Percentiles rank a stretch among this genome's conserved stretches.
These are phyloP conservation scores for Wickerhamiella vanderwaltii DNA, from an alignment of 805 yeast species.

Conservation along the genomic window DNA sequence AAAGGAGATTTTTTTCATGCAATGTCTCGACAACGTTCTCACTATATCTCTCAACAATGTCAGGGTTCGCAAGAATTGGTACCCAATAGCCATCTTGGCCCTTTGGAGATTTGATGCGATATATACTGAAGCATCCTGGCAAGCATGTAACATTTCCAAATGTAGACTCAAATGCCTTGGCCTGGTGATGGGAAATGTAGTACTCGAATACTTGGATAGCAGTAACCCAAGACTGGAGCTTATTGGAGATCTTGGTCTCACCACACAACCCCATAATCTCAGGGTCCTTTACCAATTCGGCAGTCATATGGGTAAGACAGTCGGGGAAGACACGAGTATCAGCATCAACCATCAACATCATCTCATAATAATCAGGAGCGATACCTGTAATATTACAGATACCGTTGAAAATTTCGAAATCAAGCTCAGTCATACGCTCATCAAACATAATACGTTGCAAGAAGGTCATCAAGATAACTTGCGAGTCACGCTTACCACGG, in stretches of 20 bases:
- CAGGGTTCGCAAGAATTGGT: conserved; percentile 85
- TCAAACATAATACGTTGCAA: conserved; percentile 78
- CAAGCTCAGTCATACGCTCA: conserved; percentile 88
- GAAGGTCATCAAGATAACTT: conserved; percentile 79
- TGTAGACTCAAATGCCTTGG: conserved; percentile 89
- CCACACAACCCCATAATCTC: conserved; percentile 88
- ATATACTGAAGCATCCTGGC: conserved; percentile 91
- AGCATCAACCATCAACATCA: conserved; percentile 86
- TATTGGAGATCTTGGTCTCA: conserved; percentile 83
- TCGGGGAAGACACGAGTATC: conserved; percentile 85
- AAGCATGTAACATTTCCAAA: conserved; percentile 91
- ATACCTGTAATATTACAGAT: conserved; percentile 79
- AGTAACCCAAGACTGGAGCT: conserved; percentile 75
- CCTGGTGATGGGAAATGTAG: conserved; percentile 85
- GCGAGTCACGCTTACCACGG: conserved; percentile 93
- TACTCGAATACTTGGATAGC: conserved; percentile 90
- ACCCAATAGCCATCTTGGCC: conserved; percentile 77
- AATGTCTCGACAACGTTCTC: conserved; percentile 75
- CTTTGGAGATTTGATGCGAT: conserved; percentile 82
- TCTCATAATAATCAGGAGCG: conserved; percentile 71
- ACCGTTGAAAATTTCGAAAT: conserved; percentile 58
- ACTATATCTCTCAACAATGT: conserved; percentile 80
- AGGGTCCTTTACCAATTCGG: conserved; percentile 80
- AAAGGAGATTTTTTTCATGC: conserved; percentile 72
- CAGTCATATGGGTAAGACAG: conserved; percentile 77